Evolutionary conservation across 345 rosid species (phyloP).

Genomic region (Sonneratia alba): DNA sequence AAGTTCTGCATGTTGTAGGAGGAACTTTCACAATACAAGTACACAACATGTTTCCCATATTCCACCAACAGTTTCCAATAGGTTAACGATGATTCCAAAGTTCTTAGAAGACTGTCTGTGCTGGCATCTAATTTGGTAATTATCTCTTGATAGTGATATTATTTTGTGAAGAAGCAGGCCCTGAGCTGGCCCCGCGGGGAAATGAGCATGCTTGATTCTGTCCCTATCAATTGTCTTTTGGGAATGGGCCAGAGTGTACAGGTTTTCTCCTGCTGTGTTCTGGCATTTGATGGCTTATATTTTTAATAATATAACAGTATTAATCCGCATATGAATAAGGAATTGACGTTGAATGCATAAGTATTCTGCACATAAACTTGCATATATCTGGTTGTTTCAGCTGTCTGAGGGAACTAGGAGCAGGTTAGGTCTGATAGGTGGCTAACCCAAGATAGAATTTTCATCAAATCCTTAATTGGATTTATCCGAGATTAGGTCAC

Average conservation of each 20-base stretch:
- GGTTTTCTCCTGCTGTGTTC: not conserved
- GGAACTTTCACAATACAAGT: not conserved
- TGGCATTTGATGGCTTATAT: not conserved
- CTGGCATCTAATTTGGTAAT: not conserved
- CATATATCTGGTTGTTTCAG: not conserved
- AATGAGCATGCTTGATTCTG: not conserved
- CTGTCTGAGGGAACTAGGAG: not conserved
- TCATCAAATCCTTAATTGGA: not conserved
- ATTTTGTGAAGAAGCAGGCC: not conserved
- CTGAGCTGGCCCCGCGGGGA: not conserved
- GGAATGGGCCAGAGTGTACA: not conserved
- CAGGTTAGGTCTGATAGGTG: not conserved
- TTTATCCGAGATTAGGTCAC: not conserved
- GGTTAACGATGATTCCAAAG: not conserved
- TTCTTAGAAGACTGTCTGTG: not conserved
- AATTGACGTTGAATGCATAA: not conserved
- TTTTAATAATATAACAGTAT: not conserved
- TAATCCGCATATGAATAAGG: not conserved
- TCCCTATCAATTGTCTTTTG: not conserved
- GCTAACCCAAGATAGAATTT: not conserved
- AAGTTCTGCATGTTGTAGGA: not conserved
- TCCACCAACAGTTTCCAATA: not conserved
- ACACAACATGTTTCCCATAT: constrained; percentile 7
- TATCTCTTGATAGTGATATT: not conserved
- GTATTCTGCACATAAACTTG: not conserved